phyloP scores from a whole-genome alignment of 306 rosid genomes.

The Begonia peltatifolia region DNA sequence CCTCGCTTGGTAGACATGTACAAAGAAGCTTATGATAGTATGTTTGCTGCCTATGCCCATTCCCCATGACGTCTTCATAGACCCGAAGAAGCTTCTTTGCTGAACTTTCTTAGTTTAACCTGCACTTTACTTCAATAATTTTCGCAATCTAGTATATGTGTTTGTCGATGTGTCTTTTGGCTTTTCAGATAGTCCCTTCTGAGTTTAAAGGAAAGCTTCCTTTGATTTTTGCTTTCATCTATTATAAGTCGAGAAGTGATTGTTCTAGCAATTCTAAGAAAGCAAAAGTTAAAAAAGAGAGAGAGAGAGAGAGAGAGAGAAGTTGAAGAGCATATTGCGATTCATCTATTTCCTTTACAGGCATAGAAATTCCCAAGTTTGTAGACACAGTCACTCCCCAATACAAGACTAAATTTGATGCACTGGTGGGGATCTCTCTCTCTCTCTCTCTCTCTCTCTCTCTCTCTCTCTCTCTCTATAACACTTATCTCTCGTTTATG shows the following conservation, averaged over 20 bases:
- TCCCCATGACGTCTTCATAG: neutral
- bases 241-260: neutral
- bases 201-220: neutral
- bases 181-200: no score
- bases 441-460: neutral
- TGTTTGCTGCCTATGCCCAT: slow-evolving; percentile 12
- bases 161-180: no score
- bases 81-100: no score
- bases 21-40: slow-evolving; percentile 94
- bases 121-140: no score
- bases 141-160: no score
- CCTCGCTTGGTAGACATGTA: slow-evolving; percentile 96
- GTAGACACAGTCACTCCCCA: slow-evolving; percentile 93
- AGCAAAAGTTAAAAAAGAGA: neutral
- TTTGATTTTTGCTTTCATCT: neutral
- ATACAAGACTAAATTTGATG: slow-evolving; percentile 81
- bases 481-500: slow-evolving; percentile 1
- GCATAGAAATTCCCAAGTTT: slow-evolving; percentile 79
- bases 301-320: neutral
- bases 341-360: slow-evolving; percentile 25
- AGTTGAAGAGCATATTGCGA: neutral
- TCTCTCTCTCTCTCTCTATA: slow-evolving; percentile 1
- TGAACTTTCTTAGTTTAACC: no score
- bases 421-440: slow-evolving; percentile 35
- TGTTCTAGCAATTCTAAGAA: neutral